Conservation (phyloP, 768 basidiomycete genomes). For the Russula ochroleuca region DNA sequence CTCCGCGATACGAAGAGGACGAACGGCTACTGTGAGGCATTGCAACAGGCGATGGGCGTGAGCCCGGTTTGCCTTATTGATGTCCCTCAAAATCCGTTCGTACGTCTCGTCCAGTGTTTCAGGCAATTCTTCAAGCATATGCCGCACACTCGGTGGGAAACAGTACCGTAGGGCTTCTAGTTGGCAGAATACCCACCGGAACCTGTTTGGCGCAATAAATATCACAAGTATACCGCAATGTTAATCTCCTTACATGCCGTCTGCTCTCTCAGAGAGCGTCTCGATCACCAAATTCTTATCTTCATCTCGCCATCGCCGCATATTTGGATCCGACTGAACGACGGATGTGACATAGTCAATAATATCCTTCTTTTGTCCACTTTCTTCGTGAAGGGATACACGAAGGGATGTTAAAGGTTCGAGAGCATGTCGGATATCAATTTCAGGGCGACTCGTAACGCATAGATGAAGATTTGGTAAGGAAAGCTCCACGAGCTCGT, state of each 20-base stretch:
- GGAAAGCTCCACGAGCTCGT: not conserved
- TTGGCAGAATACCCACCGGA: not conserved
- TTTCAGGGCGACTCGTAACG: not conserved
- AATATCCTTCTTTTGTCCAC: conserved; percentile 1
- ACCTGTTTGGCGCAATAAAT: not conserved
- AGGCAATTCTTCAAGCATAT: not conserved
- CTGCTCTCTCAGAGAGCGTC: not conserved
- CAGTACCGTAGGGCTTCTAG: not conserved
- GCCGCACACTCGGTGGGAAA: not conserved
- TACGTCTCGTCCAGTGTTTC: conserved; percentile 3
- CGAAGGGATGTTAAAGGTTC: not conserved
- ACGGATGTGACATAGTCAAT: not conserved
- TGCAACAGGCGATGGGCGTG: not conserved
- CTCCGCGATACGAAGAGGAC: not conserved
- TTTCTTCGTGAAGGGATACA: conserved; percentile 1
- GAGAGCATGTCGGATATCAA: not conserved
- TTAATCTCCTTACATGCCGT: not conserved
- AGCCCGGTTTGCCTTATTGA: conserved; percentile 1
- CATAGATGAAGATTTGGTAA: conserved; percentile 2
- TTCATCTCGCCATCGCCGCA: not conserved
- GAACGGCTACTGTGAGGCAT: not conserved
- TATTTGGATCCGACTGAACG: not conserved
- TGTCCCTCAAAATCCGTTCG: not conserved
- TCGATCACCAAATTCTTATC: not conserved
- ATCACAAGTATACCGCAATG: not conserved